phyloP scores from a whole-genome alignment of 331 rosid genomes.

The Prunus yedoensis region DNA sequence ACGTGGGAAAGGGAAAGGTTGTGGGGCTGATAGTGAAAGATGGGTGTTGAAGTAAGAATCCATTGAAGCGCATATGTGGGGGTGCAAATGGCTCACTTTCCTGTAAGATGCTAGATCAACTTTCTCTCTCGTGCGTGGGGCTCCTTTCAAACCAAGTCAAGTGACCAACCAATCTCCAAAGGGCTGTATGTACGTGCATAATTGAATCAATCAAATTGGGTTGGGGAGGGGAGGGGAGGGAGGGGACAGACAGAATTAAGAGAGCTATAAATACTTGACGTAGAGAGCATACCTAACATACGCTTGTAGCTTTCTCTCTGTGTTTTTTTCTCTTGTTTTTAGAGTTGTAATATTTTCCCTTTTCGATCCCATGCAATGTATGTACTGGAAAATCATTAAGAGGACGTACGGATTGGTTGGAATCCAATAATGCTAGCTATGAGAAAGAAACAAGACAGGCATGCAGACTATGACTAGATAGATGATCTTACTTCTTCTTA shows the following conservation, averaged over 20 bases:
- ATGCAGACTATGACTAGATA: background rate
- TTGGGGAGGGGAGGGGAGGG: background rate
- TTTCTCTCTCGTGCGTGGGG: background rate
- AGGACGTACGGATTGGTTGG: conserved; percentile 24
- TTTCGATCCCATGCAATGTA: conserved; percentile 31
- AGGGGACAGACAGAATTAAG: conserved; percentile 19
- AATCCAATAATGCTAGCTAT: conserved; percentile 12
- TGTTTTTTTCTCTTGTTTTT: conserved; percentile 8
- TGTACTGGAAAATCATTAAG: conserved; percentile 22
- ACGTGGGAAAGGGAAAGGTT: background rate
- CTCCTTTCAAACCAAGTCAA: background rate
- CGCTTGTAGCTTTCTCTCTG: background rate
- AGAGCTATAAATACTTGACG: conserved; percentile 30
- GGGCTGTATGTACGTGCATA: background rate
- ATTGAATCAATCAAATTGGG: conserved; percentile 25
- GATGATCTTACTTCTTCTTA: background rate
- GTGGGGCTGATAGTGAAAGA: background rate
- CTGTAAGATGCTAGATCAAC: background rate
- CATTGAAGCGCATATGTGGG: background rate
- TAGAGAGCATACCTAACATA: conserved; percentile 39
- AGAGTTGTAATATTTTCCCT: background rate
- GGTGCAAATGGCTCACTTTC: background rate
- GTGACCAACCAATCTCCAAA: conserved; percentile 12
- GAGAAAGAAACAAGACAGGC: conserved; percentile 8
- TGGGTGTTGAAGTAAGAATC: background rate